Base-by-base conservation (phyloP, 345 rosid genomes). In the Anastatica hierochuntica region DNA sequence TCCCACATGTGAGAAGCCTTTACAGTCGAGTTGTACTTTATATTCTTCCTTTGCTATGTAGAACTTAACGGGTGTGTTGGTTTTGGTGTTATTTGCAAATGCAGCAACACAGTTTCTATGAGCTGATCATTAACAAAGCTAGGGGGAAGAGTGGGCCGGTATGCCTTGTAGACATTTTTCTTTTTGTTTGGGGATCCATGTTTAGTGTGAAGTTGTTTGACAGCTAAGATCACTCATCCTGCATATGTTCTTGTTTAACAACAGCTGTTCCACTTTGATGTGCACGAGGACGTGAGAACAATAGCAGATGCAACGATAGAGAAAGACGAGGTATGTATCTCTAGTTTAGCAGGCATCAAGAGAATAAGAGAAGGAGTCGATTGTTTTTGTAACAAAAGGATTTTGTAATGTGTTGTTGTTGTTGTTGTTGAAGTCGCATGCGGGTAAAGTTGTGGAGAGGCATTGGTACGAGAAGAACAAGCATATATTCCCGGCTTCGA, bases 131-230 rank as follows among this genome's bases (percentile, higher is more conserved):
- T 40, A 88, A 88, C 78, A 94, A 80, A 73, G 99, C 97, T 3
- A 83, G 99, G 67, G 99, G 99, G 43, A 94, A 94, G 81, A 94
- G 97, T 82, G 99, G 99, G 35, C 97, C 99, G 87, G 99, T 85
- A 83, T 6, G 36, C 38, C 43, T 66, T 40, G 20, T 37, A 2
- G 19, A 35, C 21, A 23, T 14, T 3, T 39, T 19, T 16, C n/a
- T n/a, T n/a, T n/a, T n/a, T n/a, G n/a, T n/a, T n/a, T n/a, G n/a
- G 6, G 10, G 47, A 18, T 41, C 11, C 14, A 41, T 41, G 18
- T 41, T 19, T 13, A 39, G 19, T 3, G 14, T 20, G 27, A 37
- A 16, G 20, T 64, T 6, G 39, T 15, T 2, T 12, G 6, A n/a
- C n/a, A 9, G 40, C 49, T 38, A 21, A 58, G 20, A 23, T 27